phyloP scores from a whole-genome alignment of 257 asterid genomes.

The Jaltomata sinuosa region DNA sequence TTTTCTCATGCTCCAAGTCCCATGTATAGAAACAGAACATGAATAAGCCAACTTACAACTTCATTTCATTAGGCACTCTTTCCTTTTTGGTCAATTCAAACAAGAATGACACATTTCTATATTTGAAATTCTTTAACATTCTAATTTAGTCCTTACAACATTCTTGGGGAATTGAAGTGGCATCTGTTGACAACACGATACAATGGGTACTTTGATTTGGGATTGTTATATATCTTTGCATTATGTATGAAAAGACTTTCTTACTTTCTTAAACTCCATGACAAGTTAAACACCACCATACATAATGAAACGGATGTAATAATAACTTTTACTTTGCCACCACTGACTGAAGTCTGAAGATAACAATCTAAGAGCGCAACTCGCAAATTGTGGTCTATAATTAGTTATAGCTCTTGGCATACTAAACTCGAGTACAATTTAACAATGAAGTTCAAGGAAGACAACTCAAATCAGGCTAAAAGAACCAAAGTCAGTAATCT shows the following conservation, averaged over 20 bases:
- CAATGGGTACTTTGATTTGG: neutral
- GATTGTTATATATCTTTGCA: neutral
- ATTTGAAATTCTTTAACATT: neutral
- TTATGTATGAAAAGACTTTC: neutral
- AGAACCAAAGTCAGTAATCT: neutral
- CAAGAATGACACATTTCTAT: neutral
- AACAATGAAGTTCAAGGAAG: neutral
- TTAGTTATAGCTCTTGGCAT: neutral
- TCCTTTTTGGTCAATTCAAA: neutral
- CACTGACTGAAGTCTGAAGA: neutral
- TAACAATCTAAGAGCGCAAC: neutral
- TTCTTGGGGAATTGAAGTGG: neutral
- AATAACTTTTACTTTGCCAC: neutral
- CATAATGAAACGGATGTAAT: neutral
- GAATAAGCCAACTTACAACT: neutral
- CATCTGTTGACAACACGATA: neutral
- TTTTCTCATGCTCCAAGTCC: neutral
- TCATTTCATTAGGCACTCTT: neutral
- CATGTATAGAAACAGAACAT: neutral
- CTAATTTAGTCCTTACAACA: neutral
- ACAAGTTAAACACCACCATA: neutral
- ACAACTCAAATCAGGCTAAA: neutral
- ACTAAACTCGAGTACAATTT: neutral
- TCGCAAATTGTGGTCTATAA: neutral
- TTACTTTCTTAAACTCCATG: neutral